phyloP scores from a whole-genome alignment of 192 early-diverging fungal species.

The Blastocladiella britannica region DNA sequence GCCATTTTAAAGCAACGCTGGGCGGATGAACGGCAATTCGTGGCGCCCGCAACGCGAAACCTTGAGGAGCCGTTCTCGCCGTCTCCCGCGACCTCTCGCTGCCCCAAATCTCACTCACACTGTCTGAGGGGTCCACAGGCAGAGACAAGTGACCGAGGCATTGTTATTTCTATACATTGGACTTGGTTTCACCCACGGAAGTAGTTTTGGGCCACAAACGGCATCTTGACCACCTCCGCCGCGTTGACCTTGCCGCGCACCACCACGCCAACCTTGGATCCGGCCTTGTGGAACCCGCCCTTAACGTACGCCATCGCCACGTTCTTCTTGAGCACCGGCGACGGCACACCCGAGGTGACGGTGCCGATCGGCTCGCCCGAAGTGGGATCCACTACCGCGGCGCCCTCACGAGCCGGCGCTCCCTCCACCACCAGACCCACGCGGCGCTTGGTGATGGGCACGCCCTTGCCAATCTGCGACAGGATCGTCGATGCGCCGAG shows the following conservation, averaged over 20 bases:
- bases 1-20: no score
- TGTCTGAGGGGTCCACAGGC: no score
- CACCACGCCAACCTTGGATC: conserved; percentile 76
- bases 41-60: no score
- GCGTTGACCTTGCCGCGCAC: conserved; percentile 71
- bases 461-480: conserved; percentile 63
- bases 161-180: no score
- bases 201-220: conserved; percentile 73
- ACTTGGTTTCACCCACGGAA: conserved; percentile 12
- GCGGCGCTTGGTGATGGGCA: conserved; percentile 42
- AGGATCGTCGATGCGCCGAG: conserved; percentile 70
- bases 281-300: conserved; percentile 69
- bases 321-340: conserved; percentile 81
- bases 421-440: conserved; percentile 80
- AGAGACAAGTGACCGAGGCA: no score
- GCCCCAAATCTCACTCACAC: no score
- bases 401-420: conserved; percentile 67
- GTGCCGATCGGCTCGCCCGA: conserved; percentile 50
- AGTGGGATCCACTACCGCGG: conserved; percentile 40
- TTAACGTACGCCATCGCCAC: conserved; percentile 93
- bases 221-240: conserved; percentile 78
- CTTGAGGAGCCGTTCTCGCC: no score
- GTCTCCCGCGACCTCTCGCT: no score
- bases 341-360: conserved; percentile 82
- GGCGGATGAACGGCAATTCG: no score